Evolutionary conservation across 148 eudicot genomes (phyloP).

Genomic region (Nyssa sinensis): DNA sequence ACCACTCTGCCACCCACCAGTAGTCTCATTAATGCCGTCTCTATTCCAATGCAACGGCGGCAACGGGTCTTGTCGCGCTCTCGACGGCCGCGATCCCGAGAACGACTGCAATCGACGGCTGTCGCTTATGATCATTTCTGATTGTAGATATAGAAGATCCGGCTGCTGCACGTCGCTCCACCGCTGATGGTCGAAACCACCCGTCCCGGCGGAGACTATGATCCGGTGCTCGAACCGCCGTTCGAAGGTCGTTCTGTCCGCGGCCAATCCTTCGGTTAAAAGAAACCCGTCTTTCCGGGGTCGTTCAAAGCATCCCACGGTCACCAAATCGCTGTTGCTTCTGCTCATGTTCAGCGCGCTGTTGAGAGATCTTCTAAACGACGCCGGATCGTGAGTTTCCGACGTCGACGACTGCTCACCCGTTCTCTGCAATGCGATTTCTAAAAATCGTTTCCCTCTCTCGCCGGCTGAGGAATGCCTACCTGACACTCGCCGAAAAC

Average conservation of each 20-base stretch:
- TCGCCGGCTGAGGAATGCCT: slow-evolving; percentile 72
- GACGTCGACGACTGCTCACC: no score
- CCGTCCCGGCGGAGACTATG: slow-evolving; percentile 27
- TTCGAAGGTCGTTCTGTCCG: slow-evolving; percentile 1
- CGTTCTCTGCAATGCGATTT: slow-evolving; percentile 1
- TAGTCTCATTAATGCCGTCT: neutral
- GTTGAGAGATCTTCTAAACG: slow-evolving; percentile 44
- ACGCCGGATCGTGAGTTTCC: slow-evolving; percentile 5
- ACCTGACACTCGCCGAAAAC: slow-evolving; percentile 48
- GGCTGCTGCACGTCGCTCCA: slow-evolving; percentile 80
- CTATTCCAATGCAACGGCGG: slow-evolving; percentile 4
- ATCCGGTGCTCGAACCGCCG: slow-evolving; percentile 52
- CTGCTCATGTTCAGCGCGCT: slow-evolving; percentile 15
- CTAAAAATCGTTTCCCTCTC: slow-evolving; percentile 16
- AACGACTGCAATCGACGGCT: slow-evolving; percentile 41
- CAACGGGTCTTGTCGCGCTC: neutral
- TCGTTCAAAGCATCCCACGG: slow-evolving; percentile 28
- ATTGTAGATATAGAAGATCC: slow-evolving; percentile 55
- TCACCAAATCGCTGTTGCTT: neutral
- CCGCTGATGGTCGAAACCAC: slow-evolving; percentile 22
- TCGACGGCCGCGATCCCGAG: slow-evolving; percentile 23
- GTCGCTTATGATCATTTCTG: slow-evolving; percentile 61
- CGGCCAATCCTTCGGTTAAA: slow-evolving; percentile 10
- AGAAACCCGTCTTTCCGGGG: slow-evolving; percentile 50
- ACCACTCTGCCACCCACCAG: slow-evolving; percentile 26